Percentiles rank a stretch among this genome's conserved stretches.
These are phyloP conservation scores for Rhododendron ferrugineum DNA, from an alignment of 148 eudicot species.

Conservation along the genomic window DNA sequence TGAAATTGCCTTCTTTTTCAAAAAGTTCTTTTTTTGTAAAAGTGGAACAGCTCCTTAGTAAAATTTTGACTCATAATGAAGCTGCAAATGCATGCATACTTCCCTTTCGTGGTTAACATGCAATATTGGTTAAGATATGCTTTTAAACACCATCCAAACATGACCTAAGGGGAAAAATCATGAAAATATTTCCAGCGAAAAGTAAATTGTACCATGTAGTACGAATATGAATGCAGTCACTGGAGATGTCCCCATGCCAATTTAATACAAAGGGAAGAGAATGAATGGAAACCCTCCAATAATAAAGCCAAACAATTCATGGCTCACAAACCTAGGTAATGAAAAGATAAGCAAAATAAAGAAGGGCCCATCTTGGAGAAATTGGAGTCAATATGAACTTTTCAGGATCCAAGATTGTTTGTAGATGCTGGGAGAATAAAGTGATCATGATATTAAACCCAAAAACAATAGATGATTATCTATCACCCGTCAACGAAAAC, in stretches of 20 bases:
- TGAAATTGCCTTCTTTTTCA: too few relatives aligned
- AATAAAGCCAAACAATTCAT: neutral
- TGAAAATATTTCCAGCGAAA: neutral
- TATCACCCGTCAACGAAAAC: neutral
- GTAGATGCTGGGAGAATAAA: slow-evolving; percentile 4
- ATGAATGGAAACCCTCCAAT: neutral
- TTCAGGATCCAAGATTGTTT: neutral
- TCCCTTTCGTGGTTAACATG: neutral
- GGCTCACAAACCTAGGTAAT: neutral
- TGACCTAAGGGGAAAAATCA: neutral
- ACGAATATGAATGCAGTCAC: neutral
- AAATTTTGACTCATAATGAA: neutral
- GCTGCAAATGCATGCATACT: neutral
- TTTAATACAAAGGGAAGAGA: neutral
- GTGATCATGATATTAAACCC: neutral
- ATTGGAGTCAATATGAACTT: slow-evolving; percentile 4
- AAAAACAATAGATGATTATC: neutral
- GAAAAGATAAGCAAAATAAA: neutral
- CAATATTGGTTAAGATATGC: neutral
- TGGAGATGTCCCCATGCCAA: neutral
- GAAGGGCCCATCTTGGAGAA: slow-evolving; percentile 1
- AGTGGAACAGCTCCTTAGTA: too few relatives aligned
- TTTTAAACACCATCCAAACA: neutral
- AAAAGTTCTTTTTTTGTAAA: too few relatives aligned
- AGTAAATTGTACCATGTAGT: neutral